phyloP scores from a whole-genome alignment of 495 filamentous ascomycete species.

The Cetradonia linearis region DNA sequence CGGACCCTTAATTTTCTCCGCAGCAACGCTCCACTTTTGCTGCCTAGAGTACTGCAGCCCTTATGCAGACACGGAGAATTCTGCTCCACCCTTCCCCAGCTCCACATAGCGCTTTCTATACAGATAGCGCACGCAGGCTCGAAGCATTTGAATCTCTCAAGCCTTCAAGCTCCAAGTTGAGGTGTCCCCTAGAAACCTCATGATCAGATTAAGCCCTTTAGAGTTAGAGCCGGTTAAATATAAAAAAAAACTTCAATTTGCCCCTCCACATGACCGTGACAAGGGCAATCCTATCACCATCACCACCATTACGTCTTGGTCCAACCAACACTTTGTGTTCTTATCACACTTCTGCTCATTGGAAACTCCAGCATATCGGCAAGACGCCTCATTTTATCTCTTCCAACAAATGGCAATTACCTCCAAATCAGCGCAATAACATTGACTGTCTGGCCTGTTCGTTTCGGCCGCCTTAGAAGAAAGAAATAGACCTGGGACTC shows the following conservation, averaged over 20 bases:
- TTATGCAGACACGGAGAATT: too few species aligned
- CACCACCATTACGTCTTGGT: too few species aligned
- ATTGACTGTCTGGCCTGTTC: neutral
- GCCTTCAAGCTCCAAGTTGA: neutral
- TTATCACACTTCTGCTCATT: neutral
- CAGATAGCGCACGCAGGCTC: neutral
- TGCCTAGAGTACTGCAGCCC: neutral
- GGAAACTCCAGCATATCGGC: neutral
- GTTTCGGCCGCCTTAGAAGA: neutral
- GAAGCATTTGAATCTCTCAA: neutral
- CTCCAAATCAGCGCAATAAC: constrained; percentile 6
- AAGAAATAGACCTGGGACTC: neutral
- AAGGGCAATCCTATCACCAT: too few species aligned
- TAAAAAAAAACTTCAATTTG: neutral
- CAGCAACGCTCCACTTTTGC: neutral
- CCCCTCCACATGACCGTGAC: neutral
- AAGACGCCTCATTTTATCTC: neutral
- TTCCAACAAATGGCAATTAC: neutral
- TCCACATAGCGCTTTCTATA: neutral
- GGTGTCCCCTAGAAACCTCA: neutral
- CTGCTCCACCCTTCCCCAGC: neutral
- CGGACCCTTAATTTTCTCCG: constrained; percentile 3
- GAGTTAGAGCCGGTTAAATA: neutral
- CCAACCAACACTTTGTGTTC: neutral
- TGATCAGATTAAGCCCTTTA: neutral